These are phyloP conservation scores for Larix kaempferi DNA, from an alignment of 75 land plant genomes.

Conservation along the genomic window DNA sequence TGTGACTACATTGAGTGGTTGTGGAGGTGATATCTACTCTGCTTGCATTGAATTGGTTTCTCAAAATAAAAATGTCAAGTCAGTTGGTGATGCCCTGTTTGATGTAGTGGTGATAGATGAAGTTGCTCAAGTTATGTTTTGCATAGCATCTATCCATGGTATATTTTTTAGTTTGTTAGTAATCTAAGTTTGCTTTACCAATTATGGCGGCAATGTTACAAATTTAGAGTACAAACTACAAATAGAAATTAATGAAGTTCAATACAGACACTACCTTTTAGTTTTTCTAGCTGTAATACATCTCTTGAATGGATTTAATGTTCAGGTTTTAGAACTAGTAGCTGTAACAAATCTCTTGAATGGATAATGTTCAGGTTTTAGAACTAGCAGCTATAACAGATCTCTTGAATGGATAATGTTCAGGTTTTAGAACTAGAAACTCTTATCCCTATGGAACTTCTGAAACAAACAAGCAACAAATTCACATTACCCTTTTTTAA, in stretches of 20 bases:
- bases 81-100: constrained; percentile 40
- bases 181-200: not conserved
- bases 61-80: constrained; percentile 21
- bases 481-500: too few species aligned
- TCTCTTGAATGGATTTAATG: constrained; percentile 2
- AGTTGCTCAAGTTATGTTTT: constrained; percentile 71
- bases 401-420: too few species aligned
- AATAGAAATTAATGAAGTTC: not conserved
- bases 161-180: not conserved
- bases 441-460: constrained; percentile 90
- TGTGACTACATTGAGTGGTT: constrained; percentile 86
- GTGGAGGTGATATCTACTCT: constrained; percentile 89
- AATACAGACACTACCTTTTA: not conserved
- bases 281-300: not conserved
- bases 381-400: too few species aligned
- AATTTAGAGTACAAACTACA: not conserved
- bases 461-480: too few species aligned
- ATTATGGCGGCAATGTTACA: not conserved
- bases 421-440: too few species aligned
- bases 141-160: not conserved
- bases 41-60: constrained; percentile 79
- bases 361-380: constrained; percentile 63
- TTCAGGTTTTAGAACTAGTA: constrained; percentile 92
- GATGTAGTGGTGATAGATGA: constrained; percentile 99
- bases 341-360: not conserved